Evolutionary conservation across 108 stramenopile species (phyloP).

Genomic region (Parietichytrium sp.): DNA sequence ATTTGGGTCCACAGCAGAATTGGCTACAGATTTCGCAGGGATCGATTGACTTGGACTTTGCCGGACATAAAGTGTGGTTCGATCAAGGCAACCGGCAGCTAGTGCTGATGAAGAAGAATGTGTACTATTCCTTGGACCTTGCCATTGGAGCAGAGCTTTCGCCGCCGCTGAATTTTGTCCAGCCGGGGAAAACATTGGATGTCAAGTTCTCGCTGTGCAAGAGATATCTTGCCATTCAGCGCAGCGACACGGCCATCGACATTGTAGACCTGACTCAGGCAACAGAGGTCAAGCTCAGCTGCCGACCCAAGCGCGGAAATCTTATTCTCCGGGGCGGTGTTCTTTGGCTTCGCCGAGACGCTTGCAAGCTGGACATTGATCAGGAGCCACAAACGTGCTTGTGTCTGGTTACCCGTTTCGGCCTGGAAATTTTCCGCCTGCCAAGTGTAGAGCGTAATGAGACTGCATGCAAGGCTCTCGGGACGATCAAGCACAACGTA

Average conservation of each 20-base stretch:
- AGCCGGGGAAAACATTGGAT: not conserved
- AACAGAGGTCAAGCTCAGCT: not conserved
- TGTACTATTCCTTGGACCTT: not conserved
- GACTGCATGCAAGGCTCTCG: not conserved
- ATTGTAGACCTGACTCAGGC: constrained; percentile 10
- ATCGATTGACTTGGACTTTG: constrained; percentile 1
- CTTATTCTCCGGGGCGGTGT: constrained; percentile 25
- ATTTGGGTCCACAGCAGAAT: not conserved
- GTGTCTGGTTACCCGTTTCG: not conserved
- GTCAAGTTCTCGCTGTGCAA: constrained; percentile 35
- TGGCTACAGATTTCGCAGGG: not conserved
- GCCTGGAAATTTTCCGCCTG: not conserved
- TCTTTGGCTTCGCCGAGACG: not conserved
- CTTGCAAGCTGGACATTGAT: too few species aligned
- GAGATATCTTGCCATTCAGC: constrained; percentile 4
- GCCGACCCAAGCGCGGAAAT: constrained; percentile 12
- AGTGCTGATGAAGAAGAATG: constrained; percentile 28
- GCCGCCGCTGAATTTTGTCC: constrained; percentile 17
- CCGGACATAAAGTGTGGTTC: constrained; percentile 33
- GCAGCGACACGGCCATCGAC: constrained; percentile 17
- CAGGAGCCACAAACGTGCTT: not conserved
- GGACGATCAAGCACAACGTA: constrained; percentile 24
- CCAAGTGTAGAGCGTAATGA: not conserved
- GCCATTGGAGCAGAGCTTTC: not conserved
- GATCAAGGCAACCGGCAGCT: constrained; percentile 12